Evolutionary conservation across 2,329 filamentous ascomycete genomes (phyloP).

Genomic region (Sclerotinia trifoliorum): DNA sequence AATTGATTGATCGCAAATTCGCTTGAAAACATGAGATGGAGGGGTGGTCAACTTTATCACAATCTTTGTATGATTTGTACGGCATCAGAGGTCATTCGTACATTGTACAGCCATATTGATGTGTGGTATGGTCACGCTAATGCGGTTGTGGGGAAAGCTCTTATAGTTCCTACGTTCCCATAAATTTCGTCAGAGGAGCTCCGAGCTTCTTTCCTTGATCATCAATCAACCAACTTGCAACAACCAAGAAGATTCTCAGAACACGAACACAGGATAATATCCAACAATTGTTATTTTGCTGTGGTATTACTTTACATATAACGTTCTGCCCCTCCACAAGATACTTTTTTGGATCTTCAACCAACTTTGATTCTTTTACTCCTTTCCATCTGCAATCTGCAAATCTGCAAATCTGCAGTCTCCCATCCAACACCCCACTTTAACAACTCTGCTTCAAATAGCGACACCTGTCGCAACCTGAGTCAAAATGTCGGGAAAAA

Average conservation of each 20-base stretch:
- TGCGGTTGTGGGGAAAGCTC: constrained; percentile 15
- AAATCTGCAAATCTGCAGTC: no score
- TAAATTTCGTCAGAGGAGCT: constrained; percentile 18
- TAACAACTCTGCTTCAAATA: not conserved
- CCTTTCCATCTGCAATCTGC: not conserved
- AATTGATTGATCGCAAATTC: not conserved
- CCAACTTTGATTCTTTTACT: not conserved
- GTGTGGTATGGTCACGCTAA: constrained; percentile 3
- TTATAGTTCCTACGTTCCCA: constrained; percentile 12
- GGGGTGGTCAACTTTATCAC: not conserved
- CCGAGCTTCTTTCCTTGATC: constrained; percentile 19
- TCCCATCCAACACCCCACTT: constrained; percentile 6
- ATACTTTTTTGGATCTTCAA: constrained; percentile 11
- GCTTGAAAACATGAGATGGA: not conserved
- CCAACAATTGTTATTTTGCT: not conserved
- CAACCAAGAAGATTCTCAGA: not conserved
- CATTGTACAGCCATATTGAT: constrained; percentile 7
- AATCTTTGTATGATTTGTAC: not conserved
- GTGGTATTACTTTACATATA: not conserved
- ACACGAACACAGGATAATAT: not conserved
- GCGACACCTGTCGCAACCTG: constrained; percentile 12
- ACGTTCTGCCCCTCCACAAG: not conserved
- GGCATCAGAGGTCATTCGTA: constrained; percentile 3
- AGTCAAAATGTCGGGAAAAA: constrained; percentile 28
- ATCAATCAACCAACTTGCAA: not conserved